These are phyloP conservation scores for Dissophora globulifera DNA, from an alignment of 192 early-diverging fungal species.

Conservation along the genomic window DNA sequence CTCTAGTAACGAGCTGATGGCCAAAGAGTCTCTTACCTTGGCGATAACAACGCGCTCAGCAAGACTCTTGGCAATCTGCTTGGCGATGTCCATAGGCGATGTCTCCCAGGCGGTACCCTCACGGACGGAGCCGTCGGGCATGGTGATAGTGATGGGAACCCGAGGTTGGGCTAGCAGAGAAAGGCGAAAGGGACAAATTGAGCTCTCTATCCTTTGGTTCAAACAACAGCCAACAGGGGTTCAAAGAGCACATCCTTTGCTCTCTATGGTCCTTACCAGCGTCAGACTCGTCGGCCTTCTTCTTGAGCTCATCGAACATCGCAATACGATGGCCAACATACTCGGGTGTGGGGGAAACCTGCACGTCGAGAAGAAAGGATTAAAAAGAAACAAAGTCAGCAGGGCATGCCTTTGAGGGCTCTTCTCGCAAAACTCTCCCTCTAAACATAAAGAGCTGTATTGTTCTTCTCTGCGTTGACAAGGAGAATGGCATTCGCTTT, in stretches of 20 bases:
- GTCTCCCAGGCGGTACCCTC: constrained; percentile 94
- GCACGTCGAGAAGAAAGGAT: not conserved
- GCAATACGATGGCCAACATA: constrained; percentile 83
- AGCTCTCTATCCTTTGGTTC: no score
- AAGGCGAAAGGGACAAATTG: not conserved
- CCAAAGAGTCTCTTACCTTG: constrained; percentile 86
- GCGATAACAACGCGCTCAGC: constrained; percentile 92
- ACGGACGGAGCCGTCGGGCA: constrained; percentile 86
- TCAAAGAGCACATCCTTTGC: no score
- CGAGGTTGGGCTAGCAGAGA: constrained; percentile 71
- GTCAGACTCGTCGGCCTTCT: constrained; percentile 69
- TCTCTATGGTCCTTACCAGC: constrained; percentile 58
- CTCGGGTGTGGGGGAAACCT: constrained; percentile 74
- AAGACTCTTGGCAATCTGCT: constrained; percentile 88
- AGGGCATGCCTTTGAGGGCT: no score
- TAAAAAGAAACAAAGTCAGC: not conserved
- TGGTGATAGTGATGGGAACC: constrained; percentile 81
- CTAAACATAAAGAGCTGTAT: no score
- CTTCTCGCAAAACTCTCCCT: no score
- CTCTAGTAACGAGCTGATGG: no score
- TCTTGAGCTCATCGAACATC: constrained; percentile 82
- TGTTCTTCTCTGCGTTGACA: no score
- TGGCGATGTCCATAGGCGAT: constrained; percentile 92
- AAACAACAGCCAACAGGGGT: no score
- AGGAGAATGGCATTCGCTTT: no score